These are phyloP conservation scores for Penicillium samsonianum DNA, from an alignment of 495 filamentous ascomycete genomes.

Conservation along the genomic window DNA sequence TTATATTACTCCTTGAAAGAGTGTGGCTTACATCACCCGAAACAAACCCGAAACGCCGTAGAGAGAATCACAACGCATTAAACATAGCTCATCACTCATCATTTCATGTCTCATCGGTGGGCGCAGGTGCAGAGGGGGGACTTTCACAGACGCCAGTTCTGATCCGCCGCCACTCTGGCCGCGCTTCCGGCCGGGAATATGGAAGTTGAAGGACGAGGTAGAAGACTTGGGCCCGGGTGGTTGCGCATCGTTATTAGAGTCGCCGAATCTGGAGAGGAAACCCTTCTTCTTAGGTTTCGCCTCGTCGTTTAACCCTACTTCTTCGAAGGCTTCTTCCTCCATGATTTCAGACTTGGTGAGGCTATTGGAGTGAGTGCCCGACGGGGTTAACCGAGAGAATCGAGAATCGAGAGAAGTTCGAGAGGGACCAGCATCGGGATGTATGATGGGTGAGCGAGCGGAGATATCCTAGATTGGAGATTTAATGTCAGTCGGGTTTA, in stretches of 20 bases:
- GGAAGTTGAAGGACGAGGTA: slow-evolving; percentile 58
- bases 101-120: slow-evolving; percentile 32
- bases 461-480: slow-evolving; percentile 73
- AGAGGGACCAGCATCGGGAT: slow-evolving; percentile 55
- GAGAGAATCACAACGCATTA: slow-evolving; percentile 4
- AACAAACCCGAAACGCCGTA: slow-evolving; percentile 20
- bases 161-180: slow-evolving; percentile 72
- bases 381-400: slow-evolving; percentile 52
- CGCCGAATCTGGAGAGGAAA: slow-evolving; percentile 84
- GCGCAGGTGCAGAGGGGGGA: slow-evolving; percentile 24
- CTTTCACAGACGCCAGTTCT: slow-evolving; percentile 62
- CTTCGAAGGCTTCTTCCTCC: slow-evolving; percentile 82
- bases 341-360: slow-evolving; percentile 58
- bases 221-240: slow-evolving; percentile 48
- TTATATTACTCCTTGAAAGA: slow-evolving; percentile 7
- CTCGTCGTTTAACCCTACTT: slow-evolving; percentile 84
- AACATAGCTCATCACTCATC: slow-evolving; percentile 13
- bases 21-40: neutral
- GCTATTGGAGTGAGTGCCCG: slow-evolving; percentile 53
- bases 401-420: slow-evolving; percentile 81
- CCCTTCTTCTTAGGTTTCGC: slow-evolving; percentile 73
- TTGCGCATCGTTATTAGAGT: slow-evolving; percentile 47
- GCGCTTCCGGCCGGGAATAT: slow-evolving; percentile 70
- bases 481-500: neutral
- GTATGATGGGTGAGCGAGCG: slow-evolving; percentile 75